Base-by-base conservation (phyloP, 192 early-diverging fungal genomes). In the Backusella tarrabulga region DNA sequence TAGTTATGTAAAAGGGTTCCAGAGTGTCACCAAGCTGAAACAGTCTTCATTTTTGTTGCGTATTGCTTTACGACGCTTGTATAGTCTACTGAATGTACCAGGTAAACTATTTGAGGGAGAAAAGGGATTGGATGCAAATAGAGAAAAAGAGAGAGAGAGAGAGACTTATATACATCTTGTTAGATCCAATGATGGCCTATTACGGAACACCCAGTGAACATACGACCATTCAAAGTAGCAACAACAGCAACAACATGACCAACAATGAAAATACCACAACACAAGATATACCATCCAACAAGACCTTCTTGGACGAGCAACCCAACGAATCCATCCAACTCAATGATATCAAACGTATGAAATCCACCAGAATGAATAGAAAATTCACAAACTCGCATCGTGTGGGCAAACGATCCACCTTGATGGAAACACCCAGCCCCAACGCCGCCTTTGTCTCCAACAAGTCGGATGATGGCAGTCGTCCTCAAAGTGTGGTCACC, bases 11-110 rank as follows among this genome's bases (percentile, higher is more conserved):
- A 52, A 56, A 23, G 73, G 73, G 5, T 91, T 96, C 74, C 87
- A 90, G 76, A 83, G 89, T 79, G 90, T 98, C 3, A 92, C 97
- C 9, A 93, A 96, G 76, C 85, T 99, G 66, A 89, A 96, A 77
- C 96, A 98, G 85, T 98, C 96, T 82, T 92, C 92, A 60, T 97
- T 96, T 84, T 77, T 98, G 44, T 83, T 99, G 80, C 87, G 92
- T 4, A 93, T 93, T 15, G 94, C 95, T 17, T 84, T 98, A 60
- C 90, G 91, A 70, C 85, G 94, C 29, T 86, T 99, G 32, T 97
- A 94, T 76, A 88, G 87, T 32, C 80, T 95, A 50, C 85, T 99
- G 32, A 88, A 93, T 41, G 78, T 76, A 21, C 41, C 34, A 67
- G 77, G 78, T 83, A 70, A 23, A 17, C 0, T 2, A 60, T 60